A percentile compares a stretch with the other conserved stretches of the same genome.
phyloP scores from a whole-genome alignment of 2,329 filamentous ascomycete genomes.

The Tolypocladium tundrense region DNA sequence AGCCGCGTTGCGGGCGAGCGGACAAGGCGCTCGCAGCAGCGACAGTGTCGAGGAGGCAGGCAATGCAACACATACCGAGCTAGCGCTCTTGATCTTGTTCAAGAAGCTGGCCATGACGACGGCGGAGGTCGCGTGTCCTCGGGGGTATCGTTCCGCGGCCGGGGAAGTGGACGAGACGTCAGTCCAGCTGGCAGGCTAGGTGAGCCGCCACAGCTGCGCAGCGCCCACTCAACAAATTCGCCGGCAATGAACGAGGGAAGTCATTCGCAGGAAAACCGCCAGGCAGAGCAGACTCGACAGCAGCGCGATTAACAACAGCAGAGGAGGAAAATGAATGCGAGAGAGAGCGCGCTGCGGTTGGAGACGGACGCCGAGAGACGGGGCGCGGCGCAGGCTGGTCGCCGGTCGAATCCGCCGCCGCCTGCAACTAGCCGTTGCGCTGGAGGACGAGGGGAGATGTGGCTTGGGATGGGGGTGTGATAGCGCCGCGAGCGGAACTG shows the following conservation, averaged over 20 bases:
- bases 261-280: slow-evolving; percentile 1
- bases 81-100: slow-evolving; percentile 46
- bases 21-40: neutral
- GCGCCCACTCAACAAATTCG: slow-evolving; percentile 20
- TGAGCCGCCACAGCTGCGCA: slow-evolving; percentile 23
- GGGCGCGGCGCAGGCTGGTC: neutral
- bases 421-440: neutral
- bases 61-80: slow-evolving; percentile 35
- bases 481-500: neutral
- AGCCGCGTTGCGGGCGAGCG: neutral
- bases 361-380: neutral
- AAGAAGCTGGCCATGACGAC: slow-evolving; percentile 45
- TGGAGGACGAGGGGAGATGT: neutral
- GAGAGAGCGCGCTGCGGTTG: neutral
- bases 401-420: neutral
- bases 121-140: slow-evolving; percentile 11
- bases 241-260: slow-evolving; percentile 11
- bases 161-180: slow-evolving; percentile 1
- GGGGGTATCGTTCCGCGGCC: slow-evolving; percentile 1
- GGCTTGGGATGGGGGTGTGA: neutral
- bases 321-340: neutral
- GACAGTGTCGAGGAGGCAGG: neutral
- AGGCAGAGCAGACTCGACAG: neutral
- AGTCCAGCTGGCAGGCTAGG: slow-evolving; percentile 8
- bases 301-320: neutral